Conservation (phyloP, 768 basidiomycete genomes). For the Glaciozyma antarctica region DNA sequence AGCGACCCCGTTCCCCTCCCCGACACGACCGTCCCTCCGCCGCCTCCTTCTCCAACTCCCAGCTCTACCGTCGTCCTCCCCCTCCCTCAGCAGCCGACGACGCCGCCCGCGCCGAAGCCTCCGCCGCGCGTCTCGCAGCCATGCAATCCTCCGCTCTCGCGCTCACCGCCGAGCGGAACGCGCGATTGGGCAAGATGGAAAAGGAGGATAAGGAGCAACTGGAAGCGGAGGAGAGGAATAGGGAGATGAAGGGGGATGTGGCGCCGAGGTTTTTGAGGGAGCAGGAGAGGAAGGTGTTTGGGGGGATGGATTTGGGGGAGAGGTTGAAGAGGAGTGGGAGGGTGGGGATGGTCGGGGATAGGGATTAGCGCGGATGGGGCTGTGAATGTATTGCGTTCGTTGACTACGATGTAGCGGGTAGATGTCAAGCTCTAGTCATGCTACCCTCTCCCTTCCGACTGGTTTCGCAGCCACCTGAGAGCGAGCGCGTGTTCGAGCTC, state of each 20-base stretch:
- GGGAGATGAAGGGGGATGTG: conserved; percentile 53
- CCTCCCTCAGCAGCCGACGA: conserved; percentile 36
- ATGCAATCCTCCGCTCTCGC: conserved; percentile 69
- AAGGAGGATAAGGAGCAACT: conserved; percentile 69
- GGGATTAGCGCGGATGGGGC: background rate
- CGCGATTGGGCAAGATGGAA: conserved; percentile 57
- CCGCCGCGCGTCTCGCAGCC: conserved; percentile 77
- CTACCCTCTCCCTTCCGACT: no score
- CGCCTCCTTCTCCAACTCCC: conserved; percentile 28
- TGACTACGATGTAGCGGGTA: no score
- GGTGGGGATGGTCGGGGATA: conserved; percentile 38
- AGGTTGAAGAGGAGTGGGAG: conserved; percentile 37
- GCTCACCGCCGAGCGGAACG: conserved; percentile 60
- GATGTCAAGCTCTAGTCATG: no score
- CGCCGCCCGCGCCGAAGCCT: conserved; percentile 45
- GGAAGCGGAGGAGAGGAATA: conserved; percentile 58
- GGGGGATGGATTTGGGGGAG: conserved; percentile 37
- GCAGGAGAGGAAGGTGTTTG: conserved; percentile 73
- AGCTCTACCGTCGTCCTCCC: conserved; percentile 39
- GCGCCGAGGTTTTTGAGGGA: conserved; percentile 60
- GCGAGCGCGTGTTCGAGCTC: no score
- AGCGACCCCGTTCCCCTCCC: conserved; percentile 16
- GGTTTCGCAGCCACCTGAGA: no score
- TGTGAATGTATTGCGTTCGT: background rate
- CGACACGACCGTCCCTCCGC: conserved; percentile 30